Conservation (phyloP, 768 basidiomycete genomes). For the Pisolithus sp. region DNA sequence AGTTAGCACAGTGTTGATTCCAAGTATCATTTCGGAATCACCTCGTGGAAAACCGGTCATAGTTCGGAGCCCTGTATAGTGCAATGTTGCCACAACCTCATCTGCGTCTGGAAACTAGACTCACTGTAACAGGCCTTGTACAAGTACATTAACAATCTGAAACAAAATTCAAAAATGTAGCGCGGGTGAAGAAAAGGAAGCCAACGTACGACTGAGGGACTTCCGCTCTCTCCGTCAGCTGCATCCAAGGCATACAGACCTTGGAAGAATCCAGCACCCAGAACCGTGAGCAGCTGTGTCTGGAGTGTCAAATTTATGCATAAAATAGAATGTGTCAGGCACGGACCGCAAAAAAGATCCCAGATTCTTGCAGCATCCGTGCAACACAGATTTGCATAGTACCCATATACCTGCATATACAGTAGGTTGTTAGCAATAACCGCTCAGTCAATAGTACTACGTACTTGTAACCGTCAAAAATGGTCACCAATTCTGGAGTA, state of each 20-base stretch:
- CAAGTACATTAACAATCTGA: constrained; percentile 62
- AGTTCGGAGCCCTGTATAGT: constrained; percentile 54
- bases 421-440: neutral
- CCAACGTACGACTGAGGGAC: constrained; percentile 38
- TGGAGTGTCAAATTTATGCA: neutral
- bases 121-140: constrained; percentile 80
- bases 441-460: constrained; percentile 7
- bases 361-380: constrained; percentile 89
- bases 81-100: neutral
- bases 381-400: constrained; percentile 93
- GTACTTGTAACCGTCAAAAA: constrained; percentile 78
- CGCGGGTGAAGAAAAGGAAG: neutral
- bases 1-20: neutral
- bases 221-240: constrained; percentile 72
- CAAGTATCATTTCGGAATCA: constrained; percentile 13
- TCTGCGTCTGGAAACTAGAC: neutral
- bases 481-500: constrained; percentile 60
- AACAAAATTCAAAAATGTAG: neutral
- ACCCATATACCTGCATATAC: constrained; percentile 61
- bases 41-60: constrained; percentile 49
- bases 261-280: constrained; percentile 81
- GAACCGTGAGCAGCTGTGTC: constrained; percentile 66
- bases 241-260: constrained; percentile 86
- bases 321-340: neutral
- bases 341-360: constrained; percentile 83